phyloP scores from a whole-genome alignment of 2,329 filamentous ascomycete genomes.

The Cytospora schulzeri region DNA sequence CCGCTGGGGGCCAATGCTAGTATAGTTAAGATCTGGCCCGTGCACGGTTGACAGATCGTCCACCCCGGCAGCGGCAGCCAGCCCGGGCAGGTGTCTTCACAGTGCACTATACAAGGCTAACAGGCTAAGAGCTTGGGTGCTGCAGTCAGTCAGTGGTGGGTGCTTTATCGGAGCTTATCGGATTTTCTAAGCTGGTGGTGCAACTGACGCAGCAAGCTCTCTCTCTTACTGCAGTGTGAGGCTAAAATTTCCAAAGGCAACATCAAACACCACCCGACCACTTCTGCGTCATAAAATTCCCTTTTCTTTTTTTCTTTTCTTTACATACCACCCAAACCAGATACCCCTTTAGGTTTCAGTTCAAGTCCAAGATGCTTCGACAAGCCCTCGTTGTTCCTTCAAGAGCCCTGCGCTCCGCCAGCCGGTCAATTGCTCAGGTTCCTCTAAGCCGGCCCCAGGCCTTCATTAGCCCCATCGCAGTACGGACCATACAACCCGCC shows the following conservation, averaged over 20 bases:
- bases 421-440: constrained; percentile 40
- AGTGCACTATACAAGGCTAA: neutral
- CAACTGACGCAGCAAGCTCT: constrained; percentile 10
- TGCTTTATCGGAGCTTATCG: constrained; percentile 26
- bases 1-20: neutral
- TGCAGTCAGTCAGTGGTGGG: neutral
- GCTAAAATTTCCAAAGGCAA: constrained; percentile 21
- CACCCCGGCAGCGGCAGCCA: no score
- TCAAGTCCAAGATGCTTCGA: constrained; percentile 45
- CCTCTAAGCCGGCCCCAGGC: constrained; percentile 43
- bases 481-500: constrained; percentile 38
- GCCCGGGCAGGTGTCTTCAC: no score
- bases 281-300: constrained; percentile 29
- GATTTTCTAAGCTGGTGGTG: constrained; percentile 9
- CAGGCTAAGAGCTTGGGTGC: neutral
- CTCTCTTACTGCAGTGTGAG: constrained; percentile 2
- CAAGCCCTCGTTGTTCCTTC: constrained; percentile 48
- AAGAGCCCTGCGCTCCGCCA: constrained; percentile 46
- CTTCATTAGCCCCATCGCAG: constrained; percentile 39
- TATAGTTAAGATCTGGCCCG: neutral
- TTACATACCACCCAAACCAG: constrained; percentile 17
- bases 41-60: neutral
- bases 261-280: neutral
- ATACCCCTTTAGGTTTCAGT: neutral
- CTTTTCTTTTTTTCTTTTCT: constrained; percentile 1